Evolutionary conservation across 2,329 filamentous ascomycete genomes (phyloP).

Genomic region (Drechslerella stenobrocha): DNA sequence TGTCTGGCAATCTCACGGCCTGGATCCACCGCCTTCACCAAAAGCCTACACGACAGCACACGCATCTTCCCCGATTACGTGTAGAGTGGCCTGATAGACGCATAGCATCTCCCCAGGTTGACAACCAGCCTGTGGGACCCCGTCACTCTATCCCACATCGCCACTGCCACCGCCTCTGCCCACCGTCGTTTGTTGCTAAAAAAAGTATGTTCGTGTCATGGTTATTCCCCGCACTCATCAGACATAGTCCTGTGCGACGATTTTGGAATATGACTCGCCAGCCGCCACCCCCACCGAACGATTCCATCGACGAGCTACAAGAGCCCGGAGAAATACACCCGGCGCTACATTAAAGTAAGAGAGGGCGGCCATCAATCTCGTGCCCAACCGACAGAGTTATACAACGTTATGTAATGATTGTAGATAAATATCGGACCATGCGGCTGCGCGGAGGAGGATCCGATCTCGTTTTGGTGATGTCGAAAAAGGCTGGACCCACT

Average conservation of each 20-base stretch:
- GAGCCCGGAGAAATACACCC: constrained; percentile 29
- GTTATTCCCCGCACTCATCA: constrained; percentile 48
- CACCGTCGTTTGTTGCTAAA: no score
- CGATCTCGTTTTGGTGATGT: constrained; percentile 48
- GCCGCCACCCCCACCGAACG: constrained; percentile 29
- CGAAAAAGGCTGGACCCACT: constrained; percentile 40
- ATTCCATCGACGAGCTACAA: constrained; percentile 38
- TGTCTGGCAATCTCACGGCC: no score
- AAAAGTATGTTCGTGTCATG: constrained; percentile 48
- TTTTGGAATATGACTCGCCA: constrained; percentile 47
- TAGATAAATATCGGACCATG: constrained; percentile 42
- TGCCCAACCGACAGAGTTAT: constrained; percentile 49
- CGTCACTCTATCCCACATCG: no score
- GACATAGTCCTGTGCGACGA: constrained; percentile 49
- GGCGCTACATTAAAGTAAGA: constrained; percentile 38
- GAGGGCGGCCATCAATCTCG: constrained; percentile 31
- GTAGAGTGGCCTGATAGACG: no score
- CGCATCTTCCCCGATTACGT: no score
- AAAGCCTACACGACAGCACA: no score
- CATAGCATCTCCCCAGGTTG: no score
- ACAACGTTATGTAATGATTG: constrained; percentile 45
- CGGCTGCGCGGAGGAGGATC: constrained; percentile 21
- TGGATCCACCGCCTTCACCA: no score
- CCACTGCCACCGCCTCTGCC: no score
- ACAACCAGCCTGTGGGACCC: no score